phyloP scores from a whole-genome alignment of 2,329 filamentous ascomycete species.

The Teratosphaeria epicoccoides region DNA sequence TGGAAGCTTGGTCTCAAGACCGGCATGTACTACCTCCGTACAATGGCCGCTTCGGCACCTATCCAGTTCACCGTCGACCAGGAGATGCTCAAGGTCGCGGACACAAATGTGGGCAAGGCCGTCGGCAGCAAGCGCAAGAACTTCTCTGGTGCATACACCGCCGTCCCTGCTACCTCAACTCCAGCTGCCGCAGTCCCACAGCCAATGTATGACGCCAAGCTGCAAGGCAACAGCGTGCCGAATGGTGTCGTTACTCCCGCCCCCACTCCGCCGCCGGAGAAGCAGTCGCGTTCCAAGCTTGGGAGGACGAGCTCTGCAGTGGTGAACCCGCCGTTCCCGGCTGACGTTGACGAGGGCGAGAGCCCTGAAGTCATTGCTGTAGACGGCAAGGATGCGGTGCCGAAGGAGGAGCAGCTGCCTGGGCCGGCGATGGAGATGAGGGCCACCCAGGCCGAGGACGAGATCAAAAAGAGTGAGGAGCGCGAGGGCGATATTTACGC shows the following conservation, averaged over 20 bases:
- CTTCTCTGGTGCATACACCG: constrained; percentile 33
- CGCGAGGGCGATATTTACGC: constrained; percentile 91
- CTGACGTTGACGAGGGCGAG: constrained; percentile 64
- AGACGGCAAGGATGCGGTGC: constrained; percentile 46
- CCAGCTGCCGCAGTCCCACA: constrained; percentile 51
- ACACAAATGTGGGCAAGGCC: constrained; percentile 63
- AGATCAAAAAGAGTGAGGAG: constrained; percentile 57
- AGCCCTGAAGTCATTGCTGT: constrained; percentile 68
- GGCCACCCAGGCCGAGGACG: constrained; percentile 60
- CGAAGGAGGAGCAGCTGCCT: constrained; percentile 55
- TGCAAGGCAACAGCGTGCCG: constrained; percentile 31
- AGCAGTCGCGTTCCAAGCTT: constrained; percentile 37
- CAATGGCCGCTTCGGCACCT: constrained; percentile 88
- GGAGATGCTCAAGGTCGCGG: constrained; percentile 78
- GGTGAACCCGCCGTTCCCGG: constrained; percentile 60
- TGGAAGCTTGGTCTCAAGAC: constrained; percentile 99
- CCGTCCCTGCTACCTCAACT: constrained; percentile 37
- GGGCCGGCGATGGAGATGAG: constrained; percentile 40
- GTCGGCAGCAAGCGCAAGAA: constrained; percentile 58
- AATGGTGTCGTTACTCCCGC: constrained; percentile 61
- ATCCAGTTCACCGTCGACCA: constrained; percentile 99
- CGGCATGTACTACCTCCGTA: constrained; percentile 99
- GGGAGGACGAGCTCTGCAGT: constrained; percentile 35
- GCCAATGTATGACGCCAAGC: constrained; percentile 54
- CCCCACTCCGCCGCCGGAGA: constrained; percentile 51